phyloP scores from a whole-genome alignment of 805 yeast species.

The Sungouiella blattae region DNA sequence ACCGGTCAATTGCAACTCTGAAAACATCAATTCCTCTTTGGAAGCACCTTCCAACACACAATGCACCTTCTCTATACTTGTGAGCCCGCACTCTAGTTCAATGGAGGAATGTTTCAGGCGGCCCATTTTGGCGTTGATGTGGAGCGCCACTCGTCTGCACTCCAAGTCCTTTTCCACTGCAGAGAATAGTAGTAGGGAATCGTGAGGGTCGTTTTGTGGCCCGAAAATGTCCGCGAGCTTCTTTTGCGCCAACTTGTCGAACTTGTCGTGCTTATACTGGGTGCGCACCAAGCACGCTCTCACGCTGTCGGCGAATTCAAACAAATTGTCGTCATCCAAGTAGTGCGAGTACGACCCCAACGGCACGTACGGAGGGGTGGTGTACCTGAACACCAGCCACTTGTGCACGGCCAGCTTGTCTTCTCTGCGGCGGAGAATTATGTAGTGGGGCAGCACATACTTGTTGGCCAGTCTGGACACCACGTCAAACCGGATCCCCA shows the following conservation, averaged over 20 bases:
- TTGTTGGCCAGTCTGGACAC: slow-evolving; percentile 19
- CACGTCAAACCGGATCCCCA: slow-evolving; percentile 53
- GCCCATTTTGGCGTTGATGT: slow-evolving; percentile 1
- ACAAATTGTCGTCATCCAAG: slow-evolving; percentile 17
- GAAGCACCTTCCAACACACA: background rate
- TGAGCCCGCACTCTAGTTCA: slow-evolving; percentile 19
- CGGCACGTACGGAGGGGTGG: slow-evolving; percentile 33
- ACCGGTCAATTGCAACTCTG: no score
- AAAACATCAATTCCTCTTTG: no score
- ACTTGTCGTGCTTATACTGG: slow-evolving; percentile 32
- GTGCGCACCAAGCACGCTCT: slow-evolving; percentile 20
- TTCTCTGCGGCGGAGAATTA: slow-evolving; percentile 30
- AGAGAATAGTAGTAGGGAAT: slow-evolving; percentile 7
- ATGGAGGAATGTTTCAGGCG: slow-evolving; percentile 15
- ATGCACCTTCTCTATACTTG: background rate
- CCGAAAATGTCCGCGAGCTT: slow-evolving; percentile 5
- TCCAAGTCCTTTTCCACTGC: slow-evolving; percentile 23
- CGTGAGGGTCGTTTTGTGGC: no score
- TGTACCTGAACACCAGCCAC: slow-evolving; percentile 35
- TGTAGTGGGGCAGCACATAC: slow-evolving; percentile 45
- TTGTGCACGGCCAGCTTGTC: background rate
- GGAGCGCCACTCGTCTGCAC: slow-evolving; percentile 20
- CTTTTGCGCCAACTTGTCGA: slow-evolving; percentile 15
- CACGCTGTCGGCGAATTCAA: slow-evolving; percentile 20
- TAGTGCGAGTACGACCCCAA: slow-evolving; percentile 14